A percentile compares a stretch with the other conserved stretches of the same genome.
These are phyloP conservation scores for Penium margaritaceum DNA, from an alignment of 139 green algal genomes.

Conservation along the genomic window DNA sequence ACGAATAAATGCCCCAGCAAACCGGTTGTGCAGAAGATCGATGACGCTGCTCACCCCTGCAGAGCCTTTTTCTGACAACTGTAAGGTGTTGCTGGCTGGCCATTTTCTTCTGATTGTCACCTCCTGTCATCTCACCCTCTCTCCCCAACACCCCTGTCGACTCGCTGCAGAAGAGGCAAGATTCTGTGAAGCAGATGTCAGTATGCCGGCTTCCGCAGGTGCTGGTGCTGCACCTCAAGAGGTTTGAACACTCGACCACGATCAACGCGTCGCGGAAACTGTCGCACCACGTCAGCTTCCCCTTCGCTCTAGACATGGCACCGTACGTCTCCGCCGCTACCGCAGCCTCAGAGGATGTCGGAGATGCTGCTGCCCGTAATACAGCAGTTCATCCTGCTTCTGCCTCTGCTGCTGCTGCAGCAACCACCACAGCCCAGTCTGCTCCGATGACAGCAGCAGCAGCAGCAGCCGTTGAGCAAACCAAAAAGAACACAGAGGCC, in stretches of 20 bases:
- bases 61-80: too few relatives aligned
- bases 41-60: too few relatives aligned
- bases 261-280: constrained; percentile 59
- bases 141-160: background rate
- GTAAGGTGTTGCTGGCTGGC: too few relatives aligned
- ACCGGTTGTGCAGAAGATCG: too few relatives aligned
- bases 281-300: constrained; percentile 68
- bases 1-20: too few relatives aligned
- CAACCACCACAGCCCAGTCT: background rate
- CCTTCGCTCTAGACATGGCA: constrained; percentile 67
- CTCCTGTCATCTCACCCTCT: background rate
- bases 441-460: background rate
- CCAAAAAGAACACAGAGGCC: background rate
- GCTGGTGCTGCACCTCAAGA: constrained; percentile 81
- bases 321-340: constrained; percentile 60
- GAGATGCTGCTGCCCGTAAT: background rate
- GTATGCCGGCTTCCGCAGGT: constrained; percentile 70
- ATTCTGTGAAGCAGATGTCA: constrained; percentile 78
- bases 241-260: constrained; percentile 68
- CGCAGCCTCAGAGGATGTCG: constrained; percentile 19
- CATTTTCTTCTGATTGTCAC: background rate
- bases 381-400: background rate
- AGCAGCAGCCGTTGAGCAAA: background rate
- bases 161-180: constrained; percentile 22
- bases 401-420: background rate